These are phyloP conservation scores for Tricholoma matsutake DNA, from an alignment of 768 basidiomycete genomes.

Conservation along the genomic window DNA sequence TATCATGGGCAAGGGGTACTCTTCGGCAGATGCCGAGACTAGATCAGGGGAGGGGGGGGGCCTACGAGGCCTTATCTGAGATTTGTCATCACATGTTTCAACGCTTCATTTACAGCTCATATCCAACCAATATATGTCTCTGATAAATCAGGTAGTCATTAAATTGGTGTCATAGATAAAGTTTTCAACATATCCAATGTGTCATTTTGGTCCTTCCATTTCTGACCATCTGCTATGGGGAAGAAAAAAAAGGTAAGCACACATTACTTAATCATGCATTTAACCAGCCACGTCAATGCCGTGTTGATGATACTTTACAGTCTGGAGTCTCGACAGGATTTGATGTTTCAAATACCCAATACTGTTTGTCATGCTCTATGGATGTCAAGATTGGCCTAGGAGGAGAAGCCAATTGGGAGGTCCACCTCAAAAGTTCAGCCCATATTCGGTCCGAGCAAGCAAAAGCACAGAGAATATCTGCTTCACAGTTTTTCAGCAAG, in stretches of 20 bases:
- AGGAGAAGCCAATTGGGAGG: neutral
- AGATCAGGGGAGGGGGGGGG: too few species aligned
- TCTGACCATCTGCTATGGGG: neutral
- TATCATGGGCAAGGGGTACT: too few species aligned
- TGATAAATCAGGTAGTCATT: too few species aligned
- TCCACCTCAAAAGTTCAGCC: neutral
- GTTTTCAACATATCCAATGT: too few species aligned
- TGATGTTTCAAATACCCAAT: neutral
- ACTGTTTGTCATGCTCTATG: neutral
- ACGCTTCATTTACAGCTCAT: too few species aligned
- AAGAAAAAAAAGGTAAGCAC: neutral
- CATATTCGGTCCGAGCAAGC: neutral
- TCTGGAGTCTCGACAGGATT: neutral
- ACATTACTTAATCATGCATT: neutral
- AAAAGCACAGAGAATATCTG: neutral
- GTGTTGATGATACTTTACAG: too few species aligned
- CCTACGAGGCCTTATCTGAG: too few species aligned
- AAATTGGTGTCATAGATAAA: too few species aligned
- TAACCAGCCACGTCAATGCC: too few species aligned
- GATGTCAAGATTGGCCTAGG: neutral
- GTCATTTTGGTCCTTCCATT: conserved; percentile 1
- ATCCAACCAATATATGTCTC: too few species aligned
- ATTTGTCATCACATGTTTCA: too few species aligned
- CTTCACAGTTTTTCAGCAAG: neutral
- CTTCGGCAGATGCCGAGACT: too few species aligned